Evolutionary conservation across 495 filamentous ascomycete species (phyloP), one percentile per base, ranked within the genome.

Genomic region (Xylaria castorea): DNA sequence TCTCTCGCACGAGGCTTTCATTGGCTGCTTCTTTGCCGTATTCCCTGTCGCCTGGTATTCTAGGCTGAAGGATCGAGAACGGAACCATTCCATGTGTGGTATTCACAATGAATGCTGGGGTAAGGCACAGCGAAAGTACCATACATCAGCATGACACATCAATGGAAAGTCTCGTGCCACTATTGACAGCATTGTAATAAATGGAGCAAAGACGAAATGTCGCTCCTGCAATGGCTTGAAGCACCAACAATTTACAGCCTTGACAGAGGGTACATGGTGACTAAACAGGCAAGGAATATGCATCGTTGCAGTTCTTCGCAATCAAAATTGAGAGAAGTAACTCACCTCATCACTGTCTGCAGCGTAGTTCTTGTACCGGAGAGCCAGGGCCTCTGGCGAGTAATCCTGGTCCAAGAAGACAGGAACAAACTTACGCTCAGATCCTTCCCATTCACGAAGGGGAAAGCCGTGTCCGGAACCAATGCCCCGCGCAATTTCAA

Each of bases 381-480:
- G 14, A 25, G 87, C 89, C 16, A 89, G 57, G 0, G 83, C 81
- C 55, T 86, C 87, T 0, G 89, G 89, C 14, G 80, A 83, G 66
- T 87, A 87, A 69, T 92, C 90, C 64, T 83, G 74, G 30, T 88
- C 85, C 2, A 82, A 79, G 71, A 92, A 92, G 20, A 92, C 89
- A 25, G 87, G 87, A 22, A 86, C 79, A 79, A 86, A 90, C 38
- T 88, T 76, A 34, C 85, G 84, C 25, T 83, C 75, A 51, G 86
- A 84, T 1, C 86, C 88, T 34, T 80, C 82, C 85, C 83, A 86
- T 60, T 86, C 83, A 36, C 74, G 75, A 30, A 77, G 9, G 68
- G 71, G 46, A 64, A 76, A 80, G 80, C 80, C 50, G 75, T 75
- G 64, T 61, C 75, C 72, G 48, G 76, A 27, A 58, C 73, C 73